Conservation (phyloP, 2,329 filamentous ascomycete genomes). For the Fusarium sp. region DNA sequence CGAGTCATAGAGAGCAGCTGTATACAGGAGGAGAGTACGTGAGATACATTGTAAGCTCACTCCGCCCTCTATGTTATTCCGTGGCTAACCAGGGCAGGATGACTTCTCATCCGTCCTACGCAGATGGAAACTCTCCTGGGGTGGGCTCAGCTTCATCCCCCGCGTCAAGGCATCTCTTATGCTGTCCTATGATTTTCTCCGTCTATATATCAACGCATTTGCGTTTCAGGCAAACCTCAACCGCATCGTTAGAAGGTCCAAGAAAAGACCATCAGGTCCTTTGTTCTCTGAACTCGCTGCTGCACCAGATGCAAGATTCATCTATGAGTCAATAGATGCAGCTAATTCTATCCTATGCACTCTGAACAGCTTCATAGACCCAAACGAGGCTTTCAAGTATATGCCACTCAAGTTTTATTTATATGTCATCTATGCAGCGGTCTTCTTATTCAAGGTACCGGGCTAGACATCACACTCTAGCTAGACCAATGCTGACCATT, state of each 20-base stretch:
- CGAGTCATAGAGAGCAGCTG: conserved; percentile 75
- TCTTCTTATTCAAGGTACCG: conserved; percentile 73
- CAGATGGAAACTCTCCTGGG: conserved; percentile 79
- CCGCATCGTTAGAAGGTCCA: conserved; percentile 55
- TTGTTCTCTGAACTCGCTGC: conserved; percentile 68
- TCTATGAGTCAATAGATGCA: conserved; percentile 75
- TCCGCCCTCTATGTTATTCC: fast-evolving
- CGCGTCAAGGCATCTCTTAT: conserved; percentile 76
- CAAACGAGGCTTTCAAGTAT: conserved; percentile 69
- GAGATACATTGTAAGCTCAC: conserved; percentile 69
- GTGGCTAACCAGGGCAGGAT: conserved; percentile 56
- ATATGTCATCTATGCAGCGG: conserved; percentile 72
- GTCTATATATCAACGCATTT: conserved; percentile 81
- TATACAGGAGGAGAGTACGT: conserved; percentile 80
- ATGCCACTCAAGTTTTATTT: conserved; percentile 75
- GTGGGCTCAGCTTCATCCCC: conserved; percentile 72
- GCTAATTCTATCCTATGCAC: conserved; percentile 72
- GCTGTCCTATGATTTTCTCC: conserved; percentile 79
- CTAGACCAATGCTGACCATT: neutral
- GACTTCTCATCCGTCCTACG: conserved; percentile 78
- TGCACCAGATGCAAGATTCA: conserved; percentile 74
- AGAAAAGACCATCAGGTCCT: conserved; percentile 52
- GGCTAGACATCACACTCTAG: fast-evolving
- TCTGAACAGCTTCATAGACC: conserved; percentile 70
- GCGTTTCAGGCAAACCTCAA: conserved; percentile 79